These are phyloP conservation scores for Rosa hybrid DNA, from an alignment of 331 rosid species.

Conservation along the genomic window DNA sequence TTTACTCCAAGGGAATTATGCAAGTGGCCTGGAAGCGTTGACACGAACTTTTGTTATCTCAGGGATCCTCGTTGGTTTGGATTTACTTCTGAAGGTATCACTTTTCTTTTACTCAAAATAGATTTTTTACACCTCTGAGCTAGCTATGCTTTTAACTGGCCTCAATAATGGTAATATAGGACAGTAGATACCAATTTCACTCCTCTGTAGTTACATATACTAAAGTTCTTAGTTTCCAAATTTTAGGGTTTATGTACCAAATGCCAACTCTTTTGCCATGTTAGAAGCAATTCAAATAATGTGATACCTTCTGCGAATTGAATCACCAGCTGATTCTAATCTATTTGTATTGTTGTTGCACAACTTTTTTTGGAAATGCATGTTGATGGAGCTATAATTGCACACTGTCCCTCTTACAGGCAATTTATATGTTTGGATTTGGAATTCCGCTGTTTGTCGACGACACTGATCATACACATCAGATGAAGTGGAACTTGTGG, in stretches of 20 bases:
- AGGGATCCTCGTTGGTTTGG: conserved; percentile 76
- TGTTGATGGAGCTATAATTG: conserved; percentile 22
- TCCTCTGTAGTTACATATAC: neutral
- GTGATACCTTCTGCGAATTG: neutral
- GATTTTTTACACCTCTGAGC: neutral
- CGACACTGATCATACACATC: conserved; percentile 40
- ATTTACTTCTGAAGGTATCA: conserved; percentile 76
- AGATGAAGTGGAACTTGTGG: conserved; percentile 84
- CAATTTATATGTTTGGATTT: conserved; percentile 70
- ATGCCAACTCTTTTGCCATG: neutral
- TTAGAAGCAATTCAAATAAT: neutral
- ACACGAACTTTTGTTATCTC: conserved; percentile 78
- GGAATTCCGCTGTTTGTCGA: conserved; percentile 78
- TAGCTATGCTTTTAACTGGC: neutral
- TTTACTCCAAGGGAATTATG: conserved; percentile 81
- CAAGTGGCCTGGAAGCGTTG: conserved; percentile 72
- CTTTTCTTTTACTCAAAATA: conserved; percentile 7
- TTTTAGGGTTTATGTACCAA: neutral
- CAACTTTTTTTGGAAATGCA: neutral
- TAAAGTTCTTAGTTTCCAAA: neutral
- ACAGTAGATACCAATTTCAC: neutral
- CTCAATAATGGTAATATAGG: neutral
- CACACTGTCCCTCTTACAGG: conserved; percentile 50
- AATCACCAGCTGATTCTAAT: neutral
- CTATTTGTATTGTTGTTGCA: neutral